These are phyloP conservation scores for Neurospora sp. DNA, from an alignment of 495 filamentous ascomycete genomes.

Conservation along the genomic window DNA sequence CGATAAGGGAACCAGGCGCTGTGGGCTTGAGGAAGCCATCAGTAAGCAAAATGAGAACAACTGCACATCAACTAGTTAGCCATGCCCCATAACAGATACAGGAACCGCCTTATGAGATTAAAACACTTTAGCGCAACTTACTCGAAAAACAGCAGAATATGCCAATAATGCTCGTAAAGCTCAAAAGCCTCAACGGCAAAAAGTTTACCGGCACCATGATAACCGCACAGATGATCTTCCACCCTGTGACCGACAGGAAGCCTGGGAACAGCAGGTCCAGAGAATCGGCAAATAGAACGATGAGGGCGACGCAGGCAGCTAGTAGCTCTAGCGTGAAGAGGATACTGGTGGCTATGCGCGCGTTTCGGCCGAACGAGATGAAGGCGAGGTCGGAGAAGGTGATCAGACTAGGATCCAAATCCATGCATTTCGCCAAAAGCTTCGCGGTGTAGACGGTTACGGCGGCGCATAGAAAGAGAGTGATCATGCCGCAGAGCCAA, in stretches of 20 bases:
- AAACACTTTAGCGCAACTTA: slow-evolving; percentile 33
- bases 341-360: slow-evolving; percentile 68
- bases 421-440: slow-evolving; percentile 79
- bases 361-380: slow-evolving; percentile 78
- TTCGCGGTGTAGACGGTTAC: slow-evolving; percentile 81
- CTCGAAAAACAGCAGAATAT: slow-evolving; percentile 80
- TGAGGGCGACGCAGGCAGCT: slow-evolving; percentile 80
- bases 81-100: background rate
- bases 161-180: slow-evolving; percentile 83
- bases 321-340: slow-evolving; percentile 84
- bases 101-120: background rate
- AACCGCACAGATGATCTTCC: slow-evolving; percentile 81
- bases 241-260: slow-evolving; percentile 52
- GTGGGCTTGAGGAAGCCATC: slow-evolving; percentile 79
- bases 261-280: slow-evolving; percentile 69
- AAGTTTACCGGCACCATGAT: slow-evolving; percentile 79
- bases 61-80: slow-evolving; percentile 32
- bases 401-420: slow-evolving; percentile 60
- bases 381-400: slow-evolving; percentile 93
- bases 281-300: slow-evolving; percentile 90
- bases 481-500: slow-evolving; percentile 74
- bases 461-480: slow-evolving; percentile 61
- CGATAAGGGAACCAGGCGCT: slow-evolving; percentile 68
- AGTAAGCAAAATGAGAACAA: slow-evolving; percentile 67
- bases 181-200: slow-evolving; percentile 71